Evolutionary conservation across 306 rosid genomes (phyloP).

Genomic region (Acacia acuminata): DNA sequence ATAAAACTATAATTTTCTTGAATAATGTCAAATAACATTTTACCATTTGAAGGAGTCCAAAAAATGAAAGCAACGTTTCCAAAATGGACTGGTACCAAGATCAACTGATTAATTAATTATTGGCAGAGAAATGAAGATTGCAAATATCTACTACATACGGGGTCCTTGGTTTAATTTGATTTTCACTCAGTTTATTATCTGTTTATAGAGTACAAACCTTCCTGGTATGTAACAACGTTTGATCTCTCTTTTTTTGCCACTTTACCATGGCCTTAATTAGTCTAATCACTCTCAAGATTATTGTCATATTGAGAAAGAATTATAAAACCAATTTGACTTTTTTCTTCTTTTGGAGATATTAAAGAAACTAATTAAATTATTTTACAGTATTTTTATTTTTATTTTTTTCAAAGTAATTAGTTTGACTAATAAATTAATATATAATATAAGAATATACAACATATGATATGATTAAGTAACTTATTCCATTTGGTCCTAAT

Average conservation of each 20-base stretch:
- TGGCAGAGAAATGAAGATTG: neutral
- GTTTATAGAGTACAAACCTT: neutral
- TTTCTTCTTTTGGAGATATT: too few relatives aligned
- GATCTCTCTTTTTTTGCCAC: neutral
- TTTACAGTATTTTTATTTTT: too few relatives aligned
- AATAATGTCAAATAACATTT: neutral
- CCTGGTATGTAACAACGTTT: neutral
- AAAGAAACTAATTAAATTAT: too few relatives aligned
- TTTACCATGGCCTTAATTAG: neutral
- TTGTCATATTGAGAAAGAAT: too few relatives aligned
- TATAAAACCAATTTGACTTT: too few relatives aligned
- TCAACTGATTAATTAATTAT: conserved; percentile 15
- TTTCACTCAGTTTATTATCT: neutral
- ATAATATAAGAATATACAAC: too few relatives aligned
- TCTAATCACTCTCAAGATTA: too few relatives aligned
- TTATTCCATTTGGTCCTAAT: too few relatives aligned
- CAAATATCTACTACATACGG: neutral
- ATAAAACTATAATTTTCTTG: neutral
- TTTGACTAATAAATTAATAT: too few relatives aligned
- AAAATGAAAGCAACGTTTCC: conserved; percentile 20
- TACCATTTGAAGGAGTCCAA: neutral
- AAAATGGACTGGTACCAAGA: neutral
- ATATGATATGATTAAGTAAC: too few relatives aligned
- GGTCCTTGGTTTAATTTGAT: neutral
- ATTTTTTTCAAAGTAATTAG: too few relatives aligned